Conservation (phyloP, 805 yeast species). For the Kregervanrija pseudodelftensis region DNA sequence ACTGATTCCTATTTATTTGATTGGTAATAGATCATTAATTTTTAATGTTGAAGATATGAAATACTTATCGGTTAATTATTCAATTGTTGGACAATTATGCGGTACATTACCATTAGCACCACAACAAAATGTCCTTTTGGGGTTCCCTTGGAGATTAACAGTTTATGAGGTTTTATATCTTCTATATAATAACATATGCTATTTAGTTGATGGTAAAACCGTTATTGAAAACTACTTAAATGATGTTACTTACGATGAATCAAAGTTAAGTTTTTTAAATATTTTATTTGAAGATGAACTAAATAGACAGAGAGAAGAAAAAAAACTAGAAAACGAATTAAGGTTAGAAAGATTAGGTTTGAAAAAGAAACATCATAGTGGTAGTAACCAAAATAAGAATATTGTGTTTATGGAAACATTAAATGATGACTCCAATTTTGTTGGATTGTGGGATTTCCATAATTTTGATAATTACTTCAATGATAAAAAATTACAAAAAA, state of each 20-base stretch:
- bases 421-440: slow-evolving; percentile 8
- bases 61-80: slow-evolving; percentile 43
- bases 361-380: neutral
- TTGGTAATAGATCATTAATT: slow-evolving; percentile 38
- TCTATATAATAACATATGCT: slow-evolving; percentile 24
- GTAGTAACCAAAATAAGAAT: slow-evolving; percentile 4
- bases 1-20: slow-evolving; percentile 6
- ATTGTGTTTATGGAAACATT: slow-evolving; percentile 16
- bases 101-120: slow-evolving; percentile 90
- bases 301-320: slow-evolving; percentile 1
- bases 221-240: slow-evolving; percentile 2
- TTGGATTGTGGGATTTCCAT: too few relatives aligned
- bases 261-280: neutral
- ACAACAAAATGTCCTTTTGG: slow-evolving; percentile 84
- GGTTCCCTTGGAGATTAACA: slow-evolving; percentile 70
- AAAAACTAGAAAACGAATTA: slow-evolving; percentile 7
- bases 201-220: slow-evolving; percentile 9
- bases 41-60: slow-evolving; percentile 52
- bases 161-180: slow-evolving; percentile 71
- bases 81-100: slow-evolving; percentile 66
- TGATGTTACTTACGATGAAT: slow-evolving; percentile 2
- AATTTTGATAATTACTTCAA: too few relatives aligned
- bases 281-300: slow-evolving; percentile 6
- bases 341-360: slow-evolving; percentile 4
- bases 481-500: too few relatives aligned